Base-by-base conservation (phyloP, 1,139 yeast species). In the Pichia sp. region DNA sequence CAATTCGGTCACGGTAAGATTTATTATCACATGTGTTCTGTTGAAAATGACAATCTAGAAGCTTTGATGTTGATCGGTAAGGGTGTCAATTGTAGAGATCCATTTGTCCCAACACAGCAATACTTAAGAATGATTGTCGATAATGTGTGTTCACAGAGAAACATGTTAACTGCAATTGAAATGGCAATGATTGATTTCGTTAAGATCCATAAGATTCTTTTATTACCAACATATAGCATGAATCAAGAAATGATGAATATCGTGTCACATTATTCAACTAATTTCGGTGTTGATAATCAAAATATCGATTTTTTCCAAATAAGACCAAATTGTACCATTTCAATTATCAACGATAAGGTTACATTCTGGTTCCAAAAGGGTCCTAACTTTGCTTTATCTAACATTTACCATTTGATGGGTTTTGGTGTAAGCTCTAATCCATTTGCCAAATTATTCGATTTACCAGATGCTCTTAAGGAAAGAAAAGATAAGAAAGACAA, bases 11-110 rank as follows among this genome's bases (percentile, higher is more conserved):
- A 83, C 60, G 94, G 94, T 1, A 85, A 85, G 62, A 76, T 85
- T 14, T 85, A 85, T 59, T 85, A 85, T 58, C 94, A 85, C 61
- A 83, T 84, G 79, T 85, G 91, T 46, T 85, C 94, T 0, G 93
- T 85, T 4, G 91, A 85, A 61, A 85, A 81, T 63, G 90, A 85
- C 62, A 84, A 85, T 55, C 67, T 85, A 54, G 91, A 85, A 64
- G 91, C 93, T 1, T 75, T 85, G 54, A 89, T 83, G 45, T 83
- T 85, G 56, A 77, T 85, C 34, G 91, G 93, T 12, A 85, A 85
- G 62, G 78, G 87, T 37, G 91, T 85, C 10, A 77, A 81, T 48
- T 85, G 91, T 59, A 77, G 85, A 52, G 93, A 85, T 62, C 89
- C 91, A 8, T 85, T 85, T 66, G 89, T 84, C 6, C 94, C 94